A percentile compares a stretch with the other conserved stretches of the same genome.
Evolutionary conservation across 306 rosid species (phyloP).

Genomic region (Erythrophleum fordii): DNA sequence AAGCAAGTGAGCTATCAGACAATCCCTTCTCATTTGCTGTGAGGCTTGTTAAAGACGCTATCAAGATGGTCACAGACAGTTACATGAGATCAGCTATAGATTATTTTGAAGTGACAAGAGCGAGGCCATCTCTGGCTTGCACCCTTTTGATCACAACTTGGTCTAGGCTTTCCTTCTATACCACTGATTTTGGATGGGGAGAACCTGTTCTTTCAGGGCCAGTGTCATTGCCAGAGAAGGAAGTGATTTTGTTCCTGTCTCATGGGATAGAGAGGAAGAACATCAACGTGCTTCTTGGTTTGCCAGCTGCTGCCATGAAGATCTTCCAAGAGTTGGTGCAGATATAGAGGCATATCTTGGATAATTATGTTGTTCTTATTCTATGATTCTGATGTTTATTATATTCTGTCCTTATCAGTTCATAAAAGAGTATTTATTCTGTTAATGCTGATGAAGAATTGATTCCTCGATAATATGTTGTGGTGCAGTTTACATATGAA

Average conservation of each 20-base stretch:
- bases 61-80: slow-evolving; percentile 63
- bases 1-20: slow-evolving; percentile 67
- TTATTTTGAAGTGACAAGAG: slow-evolving; percentile 81
- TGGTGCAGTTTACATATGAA: slow-evolving; percentile 12
- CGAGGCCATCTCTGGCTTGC: slow-evolving; percentile 86
- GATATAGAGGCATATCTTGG: slow-evolving; percentile 37
- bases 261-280: slow-evolving; percentile 76
- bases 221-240: slow-evolving; percentile 89
- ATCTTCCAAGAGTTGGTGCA: slow-evolving; percentile 71
- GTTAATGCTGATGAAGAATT: slow-evolving; percentile 38
- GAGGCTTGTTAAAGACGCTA: slow-evolving; percentile 71
- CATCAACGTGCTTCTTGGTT: slow-evolving; percentile 83
- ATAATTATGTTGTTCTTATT: neutral
- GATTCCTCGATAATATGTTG: slow-evolving; percentile 4
- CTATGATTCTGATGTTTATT: slow-evolving; percentile 21
- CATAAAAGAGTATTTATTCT: slow-evolving; percentile 23
- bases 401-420: neutral
- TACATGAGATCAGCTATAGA: slow-evolving; percentile 95
- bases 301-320: slow-evolving; percentile 90
- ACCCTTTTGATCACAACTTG: slow-evolving; percentile 90
- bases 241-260: slow-evolving; percentile 85
- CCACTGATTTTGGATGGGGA: slow-evolving; percentile 98
- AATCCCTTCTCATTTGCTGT: slow-evolving; percentile 68
- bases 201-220: slow-evolving; percentile 89
- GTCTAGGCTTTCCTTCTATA: slow-evolving; percentile 81